Percentiles rank a stretch among this genome's conserved stretches.
phyloP scores from a whole-genome alignment of 1,284 basidiomycete species.

The Sphaerobolus stellatus region DNA sequence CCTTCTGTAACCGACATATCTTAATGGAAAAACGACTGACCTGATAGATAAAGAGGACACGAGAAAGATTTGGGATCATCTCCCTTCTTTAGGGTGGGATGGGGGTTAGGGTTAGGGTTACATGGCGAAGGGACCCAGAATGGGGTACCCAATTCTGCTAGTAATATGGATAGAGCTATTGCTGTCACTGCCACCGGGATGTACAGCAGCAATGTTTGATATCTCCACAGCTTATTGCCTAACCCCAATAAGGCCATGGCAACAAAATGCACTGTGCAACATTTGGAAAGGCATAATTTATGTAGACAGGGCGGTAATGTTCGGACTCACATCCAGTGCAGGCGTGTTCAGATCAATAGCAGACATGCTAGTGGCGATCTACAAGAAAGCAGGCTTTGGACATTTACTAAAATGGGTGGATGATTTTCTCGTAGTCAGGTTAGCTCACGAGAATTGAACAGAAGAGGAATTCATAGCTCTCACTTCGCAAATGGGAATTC shows the following conservation, averaged over 20 bases:
- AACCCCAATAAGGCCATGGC: constrained; percentile 32
- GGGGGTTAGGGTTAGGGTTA: too few species aligned
- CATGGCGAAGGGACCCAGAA: too few species aligned
- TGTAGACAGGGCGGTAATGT: too few species aligned
- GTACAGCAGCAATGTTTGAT: constrained; percentile 36
- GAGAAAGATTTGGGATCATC: too few species aligned
- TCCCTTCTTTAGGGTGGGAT: too few species aligned
- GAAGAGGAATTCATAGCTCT: constrained; percentile 28
- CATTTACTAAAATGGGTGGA: constrained; percentile 43
- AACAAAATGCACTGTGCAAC: constrained; percentile 32
- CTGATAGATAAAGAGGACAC: too few species aligned
- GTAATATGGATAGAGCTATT: constrained; percentile 28
- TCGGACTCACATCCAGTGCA: too few species aligned
- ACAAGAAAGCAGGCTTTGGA: constrained; percentile 28
- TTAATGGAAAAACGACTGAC: too few species aligned
- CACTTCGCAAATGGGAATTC: constrained; percentile 29
- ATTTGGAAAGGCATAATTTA: constrained; percentile 29
- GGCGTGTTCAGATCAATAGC: constrained; percentile 39
- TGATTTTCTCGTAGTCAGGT: constrained; percentile 37
- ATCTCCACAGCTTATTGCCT: constrained; percentile 38
- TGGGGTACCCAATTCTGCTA: too few species aligned
- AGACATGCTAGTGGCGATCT: constrained; percentile 36
- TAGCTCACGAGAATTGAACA: constrained; percentile 29
- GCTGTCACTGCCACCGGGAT: constrained; percentile 28
- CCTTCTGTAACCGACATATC: too few species aligned